Evolutionary conservation across 2,329 filamentous ascomycete species (phyloP).

Genomic region (Sporothrix curviconia): DNA sequence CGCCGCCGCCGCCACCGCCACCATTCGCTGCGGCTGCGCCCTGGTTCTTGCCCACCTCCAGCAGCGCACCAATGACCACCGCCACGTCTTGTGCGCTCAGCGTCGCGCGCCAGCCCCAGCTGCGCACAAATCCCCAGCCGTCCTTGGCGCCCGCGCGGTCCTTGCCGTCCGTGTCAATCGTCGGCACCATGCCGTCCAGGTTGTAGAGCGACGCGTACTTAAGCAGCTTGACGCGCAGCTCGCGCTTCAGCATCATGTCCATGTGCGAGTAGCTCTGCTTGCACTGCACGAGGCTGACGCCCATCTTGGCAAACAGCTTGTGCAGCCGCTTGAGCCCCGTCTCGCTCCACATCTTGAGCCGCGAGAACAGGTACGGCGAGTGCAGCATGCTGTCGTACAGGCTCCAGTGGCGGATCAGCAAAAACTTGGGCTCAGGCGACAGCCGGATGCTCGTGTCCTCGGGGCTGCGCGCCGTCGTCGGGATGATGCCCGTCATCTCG

Average conservation of each 20-base stretch:
- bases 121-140: conserved; percentile 93
- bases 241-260: conserved; percentile 93
- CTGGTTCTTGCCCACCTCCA: conserved; percentile 73
- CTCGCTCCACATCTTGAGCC: conserved; percentile 92
- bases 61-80: conserved; percentile 83
- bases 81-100: conserved; percentile 88
- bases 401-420: conserved; percentile 93
- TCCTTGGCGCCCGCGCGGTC: conserved; percentile 70
- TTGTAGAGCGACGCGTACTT: conserved; percentile 93
- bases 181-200: conserved; percentile 84
- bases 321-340: conserved; percentile 80
- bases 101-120: conserved; percentile 96
- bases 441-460: conserved; percentile 88
- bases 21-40: conserved; percentile 29
- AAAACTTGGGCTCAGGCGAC: conserved; percentile 87
- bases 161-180: conserved; percentile 62
- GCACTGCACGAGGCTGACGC: conserved; percentile 86
- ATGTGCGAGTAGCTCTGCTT: conserved; percentile 96
- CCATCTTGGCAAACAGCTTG: conserved; percentile 96
- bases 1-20: conserved; percentile 26
- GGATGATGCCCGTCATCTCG: conserved; percentile 74
- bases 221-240: conserved; percentile 69
- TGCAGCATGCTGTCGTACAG: conserved; percentile 98
- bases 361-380: conserved; percentile 86
- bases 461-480: conserved; percentile 78